Base-by-base conservation (phyloP, 2,329 filamentous ascomycete species). In the Hymenoscyphus albidus region DNA sequence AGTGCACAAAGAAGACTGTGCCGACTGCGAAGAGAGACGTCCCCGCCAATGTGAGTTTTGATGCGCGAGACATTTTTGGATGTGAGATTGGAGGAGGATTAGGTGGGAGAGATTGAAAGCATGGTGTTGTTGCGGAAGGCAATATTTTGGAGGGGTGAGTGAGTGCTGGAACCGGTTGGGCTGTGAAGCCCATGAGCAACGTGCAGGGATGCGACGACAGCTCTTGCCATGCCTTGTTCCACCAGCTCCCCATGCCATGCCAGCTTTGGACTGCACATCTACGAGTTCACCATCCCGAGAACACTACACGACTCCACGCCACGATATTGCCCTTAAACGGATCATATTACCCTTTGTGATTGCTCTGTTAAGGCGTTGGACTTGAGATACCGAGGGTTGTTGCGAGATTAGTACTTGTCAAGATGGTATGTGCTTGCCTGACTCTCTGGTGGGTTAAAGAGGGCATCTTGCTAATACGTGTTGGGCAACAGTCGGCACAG, bases 1-100 rank as follows among this genome's bases (percentile, higher is more conserved):
- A 93, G 77, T 99, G 95, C 58, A 99, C 95, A 72, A 96, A 87
- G 70, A 88, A 80, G 68, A 99, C 87, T 58, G 93, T 96, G 69
- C 85, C 82, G 61, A 86, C 83, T 32, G 94, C 90, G 71, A 91
- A 88, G 69, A 92, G 79, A 40, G 91, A 89, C 0, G 93, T 97
- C 56, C 85, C 86, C 61, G 87, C 82, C 32, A 99, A 82, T 14
- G 95, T 97, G 70, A 95, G 77, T 75, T 97, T 96, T 18, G 95
- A 93, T 65, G 92, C 89, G 72, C 87, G 89, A 64, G 95, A 99
- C 95, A 99, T 99, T 66, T 35, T 27, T 63, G 44, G 9, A 5
- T 55, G 31, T 9, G 18, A 35, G 59, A 14, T 14, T 18, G 27
- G 16, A 32, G 31, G 22, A 27, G n/a, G 31, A 22, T 13, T 4